Evolutionary conservation across 768 basidiomycete species (phyloP).

Genomic region (Dacryopinax spathularia): DNA sequence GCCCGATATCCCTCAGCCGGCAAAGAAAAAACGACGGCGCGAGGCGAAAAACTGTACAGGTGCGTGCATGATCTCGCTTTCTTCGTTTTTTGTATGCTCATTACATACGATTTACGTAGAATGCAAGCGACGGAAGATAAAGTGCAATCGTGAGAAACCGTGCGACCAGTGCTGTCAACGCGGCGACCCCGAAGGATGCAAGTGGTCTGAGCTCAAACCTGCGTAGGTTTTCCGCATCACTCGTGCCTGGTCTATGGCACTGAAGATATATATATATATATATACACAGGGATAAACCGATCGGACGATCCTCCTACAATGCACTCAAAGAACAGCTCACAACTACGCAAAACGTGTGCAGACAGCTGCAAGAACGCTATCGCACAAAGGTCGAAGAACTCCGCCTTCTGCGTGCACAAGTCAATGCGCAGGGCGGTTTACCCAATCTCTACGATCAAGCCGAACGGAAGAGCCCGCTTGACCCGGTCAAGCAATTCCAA

Average conservation of each 20-base stretch:
- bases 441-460: neutral
- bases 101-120: constrained; percentile 24
- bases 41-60: constrained; percentile 79
- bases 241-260: neutral
- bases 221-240: constrained; percentile 38
- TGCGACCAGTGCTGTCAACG: constrained; percentile 69
- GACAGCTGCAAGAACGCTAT: neutral
- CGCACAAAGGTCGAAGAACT: neutral
- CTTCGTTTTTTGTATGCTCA: too few relatives aligned
- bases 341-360: neutral
- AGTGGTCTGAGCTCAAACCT: constrained; percentile 72
- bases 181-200: constrained; percentile 66
- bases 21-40: constrained; percentile 69
- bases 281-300: constrained; percentile 56
- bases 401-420: neutral
- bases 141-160: constrained; percentile 72
- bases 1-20: constrained; percentile 25
- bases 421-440: neutral
- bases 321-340: constrained; percentile 49
- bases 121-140: constrained; percentile 77
- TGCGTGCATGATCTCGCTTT: constrained; percentile 27
- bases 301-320: constrained; percentile 61
- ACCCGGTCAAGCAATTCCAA: neutral
- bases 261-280: neutral
- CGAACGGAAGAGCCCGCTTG: neutral